These are phyloP conservation scores for Prunella vulgaris DNA, from an alignment of 257 asterid genomes.

Conservation along the genomic window DNA sequence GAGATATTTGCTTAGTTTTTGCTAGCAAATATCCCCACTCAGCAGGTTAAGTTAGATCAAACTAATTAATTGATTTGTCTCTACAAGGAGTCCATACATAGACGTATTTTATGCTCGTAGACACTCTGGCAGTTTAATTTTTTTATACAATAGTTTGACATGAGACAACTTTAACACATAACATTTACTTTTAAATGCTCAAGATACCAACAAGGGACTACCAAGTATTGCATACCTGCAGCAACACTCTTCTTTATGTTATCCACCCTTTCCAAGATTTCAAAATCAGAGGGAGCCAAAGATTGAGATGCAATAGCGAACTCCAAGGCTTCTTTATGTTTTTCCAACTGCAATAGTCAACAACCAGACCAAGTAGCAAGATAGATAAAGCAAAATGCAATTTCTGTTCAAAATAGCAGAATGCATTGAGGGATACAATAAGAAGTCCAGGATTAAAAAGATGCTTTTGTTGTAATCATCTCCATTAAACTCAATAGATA, in stretches of 20 bases:
- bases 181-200: not conserved
- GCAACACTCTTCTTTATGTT: slow-evolving; percentile 50
- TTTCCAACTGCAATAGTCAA: slow-evolving; percentile 54
- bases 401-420: slow-evolving; percentile 11
- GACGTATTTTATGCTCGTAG: not conserved
- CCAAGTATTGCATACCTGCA: slow-evolving; percentile 53
- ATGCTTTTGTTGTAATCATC: not conserved
- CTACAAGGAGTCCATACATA: not conserved
- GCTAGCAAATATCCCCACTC: slow-evolving; percentile 12
- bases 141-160: not conserved
- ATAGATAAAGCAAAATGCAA: slow-evolving; percentile 6
- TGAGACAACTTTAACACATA: not conserved
- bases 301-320: slow-evolving; percentile 74
- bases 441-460: not conserved
- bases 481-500: not conserved
- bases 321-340: slow-evolving; percentile 78
- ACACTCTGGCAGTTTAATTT: not conserved
- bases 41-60: not conserved
- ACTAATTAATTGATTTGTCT: slow-evolving; percentile 3
- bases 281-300: slow-evolving; percentile 59
- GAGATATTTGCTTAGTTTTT: not conserved
- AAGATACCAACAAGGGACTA: slow-evolving; percentile 13
- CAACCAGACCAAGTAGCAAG: slow-evolving; percentile 20
- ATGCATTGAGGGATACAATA: not conserved
- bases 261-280: slow-evolving; percentile 59